A percentile compares a stretch with the other conserved stretches of the same genome.
phyloP scores from a whole-genome alignment of 805 yeast genomes.

The Myxozyma melibiosi region DNA sequence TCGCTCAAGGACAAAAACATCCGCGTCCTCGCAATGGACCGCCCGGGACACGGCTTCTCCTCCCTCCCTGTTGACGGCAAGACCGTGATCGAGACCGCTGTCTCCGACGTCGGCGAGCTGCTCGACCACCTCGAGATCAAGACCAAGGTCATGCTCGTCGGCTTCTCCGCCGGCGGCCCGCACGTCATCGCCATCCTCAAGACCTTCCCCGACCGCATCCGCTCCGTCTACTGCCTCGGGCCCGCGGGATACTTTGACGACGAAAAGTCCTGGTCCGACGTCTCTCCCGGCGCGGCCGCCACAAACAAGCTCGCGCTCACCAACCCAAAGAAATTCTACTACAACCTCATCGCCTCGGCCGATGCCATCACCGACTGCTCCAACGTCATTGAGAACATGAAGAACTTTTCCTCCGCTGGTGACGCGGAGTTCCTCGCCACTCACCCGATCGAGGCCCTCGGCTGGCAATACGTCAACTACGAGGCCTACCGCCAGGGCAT shows the following conservation, averaged over 20 bases:
- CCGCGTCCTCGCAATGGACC: slow-evolving; percentile 30
- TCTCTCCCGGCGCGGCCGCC: slow-evolving; percentile 20
- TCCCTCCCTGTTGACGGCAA: slow-evolving; percentile 25
- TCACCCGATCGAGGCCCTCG: slow-evolving; percentile 30
- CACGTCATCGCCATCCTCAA: slow-evolving; percentile 30
- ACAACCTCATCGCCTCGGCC: slow-evolving; percentile 17
- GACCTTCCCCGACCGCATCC: slow-evolving; percentile 25
- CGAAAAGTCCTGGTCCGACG: slow-evolving; percentile 22
- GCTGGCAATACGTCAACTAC: slow-evolving; percentile 32
- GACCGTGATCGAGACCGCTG: slow-evolving; percentile 32
- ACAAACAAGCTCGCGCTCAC: slow-evolving; percentile 22
- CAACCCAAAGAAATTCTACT: slow-evolving; percentile 18
- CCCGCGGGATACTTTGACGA: slow-evolving; percentile 31
- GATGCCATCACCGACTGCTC: slow-evolving; percentile 23
- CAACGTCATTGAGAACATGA: slow-evolving; percentile 27
- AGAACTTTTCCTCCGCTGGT: slow-evolving; percentile 18
- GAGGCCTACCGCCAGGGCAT: slow-evolving; percentile 33
- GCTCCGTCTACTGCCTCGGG: slow-evolving; percentile 27
- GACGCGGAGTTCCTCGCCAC: slow-evolving; percentile 26
- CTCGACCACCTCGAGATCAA: slow-evolving; percentile 28
- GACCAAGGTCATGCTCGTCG: slow-evolving; percentile 26
- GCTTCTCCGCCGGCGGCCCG: slow-evolving; percentile 34
- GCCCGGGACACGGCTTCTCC: slow-evolving; percentile 34
- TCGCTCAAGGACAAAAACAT: slow-evolving; percentile 32
- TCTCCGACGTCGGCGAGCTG: slow-evolving; percentile 30